phyloP scores from a whole-genome alignment of 1,139 yeast species.

The Pichia cactophila region DNA sequence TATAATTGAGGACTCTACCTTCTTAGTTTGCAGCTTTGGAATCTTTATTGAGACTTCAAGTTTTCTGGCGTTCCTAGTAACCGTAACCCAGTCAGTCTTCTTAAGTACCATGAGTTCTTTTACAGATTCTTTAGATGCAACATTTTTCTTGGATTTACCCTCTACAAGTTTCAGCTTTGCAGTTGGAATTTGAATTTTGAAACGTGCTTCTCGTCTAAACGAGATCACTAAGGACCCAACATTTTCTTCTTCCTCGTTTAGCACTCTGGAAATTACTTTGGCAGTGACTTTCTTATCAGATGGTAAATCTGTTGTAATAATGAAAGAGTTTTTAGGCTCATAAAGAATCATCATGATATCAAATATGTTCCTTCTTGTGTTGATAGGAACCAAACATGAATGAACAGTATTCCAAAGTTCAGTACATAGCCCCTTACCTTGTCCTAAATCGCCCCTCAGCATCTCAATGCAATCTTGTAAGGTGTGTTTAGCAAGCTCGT shows the following conservation, averaged over 20 bases:
- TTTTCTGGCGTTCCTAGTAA: conserved; percentile 2
- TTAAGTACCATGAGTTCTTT: neutral
- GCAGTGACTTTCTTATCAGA: conserved; percentile 60
- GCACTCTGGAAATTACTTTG: conserved; percentile 35
- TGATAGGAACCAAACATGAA: conserved; percentile 48
- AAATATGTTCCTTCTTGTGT: conserved; percentile 56
- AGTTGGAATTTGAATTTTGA: conserved; percentile 27
- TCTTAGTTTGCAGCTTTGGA: neutral
- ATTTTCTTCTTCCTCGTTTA: conserved; percentile 27
- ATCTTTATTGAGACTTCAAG: conserved; percentile 13
- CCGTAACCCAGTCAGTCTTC: neutral
- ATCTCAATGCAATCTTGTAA: conserved; percentile 59
- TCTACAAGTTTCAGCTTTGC: conserved; percentile 20
- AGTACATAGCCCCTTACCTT: conserved; percentile 53
- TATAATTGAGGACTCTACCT: conserved; percentile 10
- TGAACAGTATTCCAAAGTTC: conserved; percentile 69
- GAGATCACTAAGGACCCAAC: conserved; percentile 14
- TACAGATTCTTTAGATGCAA: neutral
- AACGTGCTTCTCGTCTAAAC: conserved; percentile 26
- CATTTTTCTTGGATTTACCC: neutral
- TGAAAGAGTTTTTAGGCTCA: conserved; percentile 52
- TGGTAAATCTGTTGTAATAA: conserved; percentile 61
- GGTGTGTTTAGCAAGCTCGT: conserved; percentile 38
- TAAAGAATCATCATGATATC: conserved; percentile 61
- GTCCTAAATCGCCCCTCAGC: conserved; percentile 55